Evolutionary conservation across 177 flowering plant species (phyloP).

Genomic region (Tripterygium wilfordii): DNA sequence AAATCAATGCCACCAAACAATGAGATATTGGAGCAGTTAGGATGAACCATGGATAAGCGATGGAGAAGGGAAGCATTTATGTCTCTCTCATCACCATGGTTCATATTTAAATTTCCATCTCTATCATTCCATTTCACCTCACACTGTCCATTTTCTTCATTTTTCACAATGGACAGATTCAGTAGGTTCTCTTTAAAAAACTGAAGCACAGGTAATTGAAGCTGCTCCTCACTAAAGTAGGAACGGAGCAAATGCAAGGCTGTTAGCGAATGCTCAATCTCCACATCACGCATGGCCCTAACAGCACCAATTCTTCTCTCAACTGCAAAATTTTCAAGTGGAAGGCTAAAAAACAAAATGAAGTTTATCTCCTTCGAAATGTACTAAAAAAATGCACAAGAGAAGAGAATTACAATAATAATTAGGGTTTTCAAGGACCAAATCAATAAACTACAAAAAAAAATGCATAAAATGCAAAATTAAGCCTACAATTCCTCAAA

Average conservation of each 20-base stretch:
- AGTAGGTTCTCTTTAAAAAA: slow-evolving; percentile 65
- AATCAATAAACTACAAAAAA: too few species aligned
- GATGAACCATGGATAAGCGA: slow-evolving; percentile 41
- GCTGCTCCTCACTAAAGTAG: slow-evolving; percentile 51
- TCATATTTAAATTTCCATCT: slow-evolving; percentile 21
- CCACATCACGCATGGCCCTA: slow-evolving; percentile 63
- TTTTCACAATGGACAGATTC: slow-evolving; percentile 35
- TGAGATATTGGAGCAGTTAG: slow-evolving; percentile 30
- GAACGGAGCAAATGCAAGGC: slow-evolving; percentile 63
- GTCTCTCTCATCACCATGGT: slow-evolving; percentile 31
- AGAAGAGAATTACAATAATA: too few species aligned
- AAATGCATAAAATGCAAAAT: too few species aligned
- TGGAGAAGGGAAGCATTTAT: slow-evolving; percentile 44
- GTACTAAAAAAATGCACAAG: too few species aligned
- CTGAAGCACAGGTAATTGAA: slow-evolving; percentile 40
- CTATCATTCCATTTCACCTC: slow-evolving; percentile 52
- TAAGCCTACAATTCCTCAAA: too few species aligned
- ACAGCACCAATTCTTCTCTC: neutral
- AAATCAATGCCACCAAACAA: slow-evolving; percentile 42
- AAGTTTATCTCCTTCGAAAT: too few species aligned
- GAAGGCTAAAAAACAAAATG: too few species aligned
- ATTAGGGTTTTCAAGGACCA: too few species aligned
- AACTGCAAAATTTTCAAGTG: slow-evolving; percentile 49
- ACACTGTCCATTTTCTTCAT: slow-evolving; percentile 37
- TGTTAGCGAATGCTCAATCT: slow-evolving; percentile 48